phyloP scores from a whole-genome alignment of 345 rosid species.

The Noccaea caerulescens region DNA sequence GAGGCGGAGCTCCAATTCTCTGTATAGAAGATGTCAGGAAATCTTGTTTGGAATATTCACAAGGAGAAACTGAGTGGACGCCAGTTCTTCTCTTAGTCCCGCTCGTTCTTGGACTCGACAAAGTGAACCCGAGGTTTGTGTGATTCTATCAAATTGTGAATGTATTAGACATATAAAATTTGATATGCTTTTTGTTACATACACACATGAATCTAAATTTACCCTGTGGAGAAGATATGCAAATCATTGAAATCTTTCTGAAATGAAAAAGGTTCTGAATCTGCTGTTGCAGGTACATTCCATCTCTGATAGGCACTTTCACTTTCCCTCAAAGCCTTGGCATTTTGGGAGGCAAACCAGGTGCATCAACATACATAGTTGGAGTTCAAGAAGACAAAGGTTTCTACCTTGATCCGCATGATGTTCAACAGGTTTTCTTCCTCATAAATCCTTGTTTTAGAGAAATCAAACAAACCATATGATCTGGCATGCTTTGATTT shows the following conservation, averaged over 20 bases:
- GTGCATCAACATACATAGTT: slow-evolving; percentile 91
- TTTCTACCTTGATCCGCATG: slow-evolving; percentile 93
- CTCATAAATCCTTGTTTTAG: neutral
- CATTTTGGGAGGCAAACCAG: slow-evolving; percentile 92
- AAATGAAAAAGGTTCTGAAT: slow-evolving; percentile 49
- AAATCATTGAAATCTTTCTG: slow-evolving; percentile 69
- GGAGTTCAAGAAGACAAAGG: slow-evolving; percentile 88
- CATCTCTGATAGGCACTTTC: slow-evolving; percentile 76
- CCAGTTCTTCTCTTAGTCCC: slow-evolving; percentile 92
- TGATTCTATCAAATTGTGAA: slow-evolving; percentile 46
- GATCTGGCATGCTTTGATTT: slow-evolving; percentile 13
- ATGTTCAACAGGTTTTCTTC: slow-evolving; percentile 57
- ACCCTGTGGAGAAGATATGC: slow-evolving; percentile 69
- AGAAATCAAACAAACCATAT: neutral
- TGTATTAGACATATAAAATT: slow-evolving; percentile 57
- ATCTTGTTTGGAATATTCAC: slow-evolving; percentile 69
- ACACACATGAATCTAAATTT: slow-evolving; percentile 67
- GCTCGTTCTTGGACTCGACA: slow-evolving; percentile 94
- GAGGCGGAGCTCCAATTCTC: slow-evolving; percentile 97
- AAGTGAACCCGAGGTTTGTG: slow-evolving; percentile 88
- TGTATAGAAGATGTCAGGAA: slow-evolving; percentile 81
- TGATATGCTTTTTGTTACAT: slow-evolving; percentile 52
- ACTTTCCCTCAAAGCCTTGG: slow-evolving; percentile 96
- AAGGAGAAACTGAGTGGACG: slow-evolving; percentile 68
- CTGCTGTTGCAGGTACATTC: slow-evolving; percentile 68